phyloP scores from a whole-genome alignment of 108 stramenopile genomes.

The Discostella stelligeroides region DNA sequence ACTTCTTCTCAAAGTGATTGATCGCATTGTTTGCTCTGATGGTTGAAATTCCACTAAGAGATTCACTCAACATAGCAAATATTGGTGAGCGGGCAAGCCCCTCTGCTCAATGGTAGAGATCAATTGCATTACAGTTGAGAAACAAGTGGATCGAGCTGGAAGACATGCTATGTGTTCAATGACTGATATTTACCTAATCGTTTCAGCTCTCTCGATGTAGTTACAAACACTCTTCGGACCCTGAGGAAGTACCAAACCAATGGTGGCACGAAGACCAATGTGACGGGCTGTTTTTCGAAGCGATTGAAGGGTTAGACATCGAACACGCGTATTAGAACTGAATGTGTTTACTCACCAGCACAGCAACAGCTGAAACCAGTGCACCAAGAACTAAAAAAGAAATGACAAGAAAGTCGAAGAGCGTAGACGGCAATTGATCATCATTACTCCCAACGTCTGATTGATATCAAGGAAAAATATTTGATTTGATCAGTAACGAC shows the following conservation, averaged over 20 bases:
- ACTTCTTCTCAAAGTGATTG: conserved; percentile 67
- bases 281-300: conserved; percentile 44
- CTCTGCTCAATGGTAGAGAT: conserved; percentile 41
- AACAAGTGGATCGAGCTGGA: background rate
- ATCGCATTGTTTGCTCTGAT: conserved; percentile 80
- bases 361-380: conserved; percentile 59
- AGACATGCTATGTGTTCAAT: background rate
- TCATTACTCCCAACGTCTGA: conserved; percentile 87
- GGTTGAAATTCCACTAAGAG: conserved; percentile 85
- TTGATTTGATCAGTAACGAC: background rate
- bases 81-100: conserved; percentile 85
- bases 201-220: conserved; percentile 81
- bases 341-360: background rate
- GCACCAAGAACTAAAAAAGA: conserved; percentile 71
- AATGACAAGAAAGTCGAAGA: conserved; percentile 79
- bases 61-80: conserved; percentile 87
- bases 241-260: conserved; percentile 69
- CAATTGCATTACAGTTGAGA: background rate
- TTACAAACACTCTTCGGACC: conserved; percentile 75
- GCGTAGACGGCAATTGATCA: conserved; percentile 69
- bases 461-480: conserved; percentile 30
- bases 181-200: conserved; percentile 38
- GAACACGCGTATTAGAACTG: conserved; percentile 39
- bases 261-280: conserved; percentile 71
- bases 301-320: no score